A percentile compares a stretch with the other conserved stretches of the same genome.
Conservation (phyloP, 2,329 filamentous ascomycete species). For the Diaporthe batatas region DNA sequence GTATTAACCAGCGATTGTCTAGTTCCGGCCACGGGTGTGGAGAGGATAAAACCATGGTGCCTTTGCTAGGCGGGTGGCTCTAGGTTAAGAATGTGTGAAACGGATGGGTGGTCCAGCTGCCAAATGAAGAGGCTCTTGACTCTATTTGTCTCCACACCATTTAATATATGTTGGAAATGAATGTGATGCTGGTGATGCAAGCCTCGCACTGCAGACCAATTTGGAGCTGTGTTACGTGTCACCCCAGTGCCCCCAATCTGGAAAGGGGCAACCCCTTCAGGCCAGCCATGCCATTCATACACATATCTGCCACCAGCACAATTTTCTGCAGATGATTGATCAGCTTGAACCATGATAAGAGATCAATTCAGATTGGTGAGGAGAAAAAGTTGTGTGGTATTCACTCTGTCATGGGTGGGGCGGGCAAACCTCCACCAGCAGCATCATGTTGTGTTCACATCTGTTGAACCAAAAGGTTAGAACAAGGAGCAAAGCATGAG, state of each 20-base stretch:
- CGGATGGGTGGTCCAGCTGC: not conserved
- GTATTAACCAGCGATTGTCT: not conserved
- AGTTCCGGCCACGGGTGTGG: not conserved
- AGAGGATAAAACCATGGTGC: not conserved
- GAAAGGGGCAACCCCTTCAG: not conserved
- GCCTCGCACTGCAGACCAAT: not conserved
- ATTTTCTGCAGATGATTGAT: no score
- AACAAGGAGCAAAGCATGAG: rapidly evolving
- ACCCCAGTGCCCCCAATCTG: rapidly evolving
- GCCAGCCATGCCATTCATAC: not conserved
- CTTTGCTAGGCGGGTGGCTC: no score
- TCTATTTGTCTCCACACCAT: no score
- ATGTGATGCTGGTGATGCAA: not conserved
- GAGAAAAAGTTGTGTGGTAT: not conserved
- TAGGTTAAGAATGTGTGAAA: not conserved
- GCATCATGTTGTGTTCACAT: no score
- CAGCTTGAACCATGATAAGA: not conserved
- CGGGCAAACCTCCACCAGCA: rapidly evolving
- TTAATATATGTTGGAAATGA: not conserved
- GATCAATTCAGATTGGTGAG: not conserved
- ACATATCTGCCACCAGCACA: not conserved
- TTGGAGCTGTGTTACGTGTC: not conserved
- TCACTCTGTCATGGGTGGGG: not conserved
- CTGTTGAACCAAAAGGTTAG: rapidly evolving
- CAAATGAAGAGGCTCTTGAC: not conserved